Evolutionary conservation across 441 rosid species (phyloP), one percentile per base, ranked within the genome.

Genomic region (Gossypium aridum): DNA sequence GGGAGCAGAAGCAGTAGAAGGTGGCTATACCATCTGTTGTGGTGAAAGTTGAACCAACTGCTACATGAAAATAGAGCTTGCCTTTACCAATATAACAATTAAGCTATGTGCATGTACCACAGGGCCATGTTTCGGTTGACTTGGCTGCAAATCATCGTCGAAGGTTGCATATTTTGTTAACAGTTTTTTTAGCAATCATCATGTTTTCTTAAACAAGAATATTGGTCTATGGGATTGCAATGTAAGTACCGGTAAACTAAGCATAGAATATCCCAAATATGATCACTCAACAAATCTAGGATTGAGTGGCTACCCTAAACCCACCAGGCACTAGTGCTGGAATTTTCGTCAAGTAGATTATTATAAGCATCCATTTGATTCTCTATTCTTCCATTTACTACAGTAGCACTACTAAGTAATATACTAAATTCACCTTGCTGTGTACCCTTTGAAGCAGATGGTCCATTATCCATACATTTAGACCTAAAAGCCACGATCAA

Each of bases 401-500:
- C 13, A 34, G 34, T 28, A 25, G 25, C 8, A 23, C 2, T 59
- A 10, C 16, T 16, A 23, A 59, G 64, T 57, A 57, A 57, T 34
- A 61, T 13, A 14, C 7, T 28, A 62, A 28, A 75, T 80, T 23
- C 75, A 90, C 99, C 98, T 80, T 80, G 87, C 75, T 73, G 84
- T 68, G 68, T 43, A 70, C 75, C 74, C 7, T 77, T 68, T 7
- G 76, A 20, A 34, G 26, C 70, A 76, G 88, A 64, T 68, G 76
- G 67, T 77, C 65, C 86, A 43, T 25, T 63, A 75, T 87, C 91
- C 26, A 66, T 77, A 65, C 91, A 92, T 80, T 91, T 93, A 57
- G 79, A 81, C 77, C 86, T 80, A 82, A 91, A 90, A 14, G 90
- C 91, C 62, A 81, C 90, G 0, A 97, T 91, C 87, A 95, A 83